Evolutionary conservation across 1,284 basidiomycete species (phyloP).

Genomic region (Phylloporus gajari): DNA sequence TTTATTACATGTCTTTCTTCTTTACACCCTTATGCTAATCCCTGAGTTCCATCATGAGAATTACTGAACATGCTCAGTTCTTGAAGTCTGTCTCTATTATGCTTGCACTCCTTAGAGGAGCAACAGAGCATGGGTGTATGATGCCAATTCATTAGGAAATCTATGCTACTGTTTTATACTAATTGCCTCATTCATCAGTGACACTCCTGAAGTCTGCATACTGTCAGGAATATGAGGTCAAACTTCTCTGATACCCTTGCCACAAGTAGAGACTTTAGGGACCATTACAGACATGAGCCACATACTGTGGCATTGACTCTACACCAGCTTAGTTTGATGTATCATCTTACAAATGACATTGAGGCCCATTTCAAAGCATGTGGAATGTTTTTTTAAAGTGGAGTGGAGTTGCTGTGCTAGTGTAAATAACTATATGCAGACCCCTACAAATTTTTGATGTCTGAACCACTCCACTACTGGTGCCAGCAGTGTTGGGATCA

Average conservation of each 20-base stretch:
- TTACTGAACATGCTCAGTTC: neutral
- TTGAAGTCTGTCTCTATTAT: neutral
- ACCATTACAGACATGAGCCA: neutral
- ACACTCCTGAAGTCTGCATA: neutral
- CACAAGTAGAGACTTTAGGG: neutral
- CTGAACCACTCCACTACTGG: neutral
- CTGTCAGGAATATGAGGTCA: neutral
- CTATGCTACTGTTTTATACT: neutral
- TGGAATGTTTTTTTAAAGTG: neutral
- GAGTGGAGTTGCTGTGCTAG: neutral
- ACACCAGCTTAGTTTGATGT: neutral
- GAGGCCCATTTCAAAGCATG: neutral
- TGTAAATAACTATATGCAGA: neutral
- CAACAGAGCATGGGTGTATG: neutral
- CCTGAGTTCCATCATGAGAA: neutral
- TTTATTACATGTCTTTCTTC: neutral
- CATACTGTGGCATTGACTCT: neutral
- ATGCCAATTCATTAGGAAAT: neutral
- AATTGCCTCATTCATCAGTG: neutral
- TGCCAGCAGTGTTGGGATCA: neutral
- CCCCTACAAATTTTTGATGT: neutral
- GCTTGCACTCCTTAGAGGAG: neutral
- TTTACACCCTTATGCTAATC: neutral
- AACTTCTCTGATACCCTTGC: neutral
- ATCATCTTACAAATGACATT: neutral